A percentile compares a stretch with the other conserved stretches of the same genome.
Conservation (phyloP, 2,329 filamentous ascomycete genomes). For the Calonectria multiphialidica region DNA sequence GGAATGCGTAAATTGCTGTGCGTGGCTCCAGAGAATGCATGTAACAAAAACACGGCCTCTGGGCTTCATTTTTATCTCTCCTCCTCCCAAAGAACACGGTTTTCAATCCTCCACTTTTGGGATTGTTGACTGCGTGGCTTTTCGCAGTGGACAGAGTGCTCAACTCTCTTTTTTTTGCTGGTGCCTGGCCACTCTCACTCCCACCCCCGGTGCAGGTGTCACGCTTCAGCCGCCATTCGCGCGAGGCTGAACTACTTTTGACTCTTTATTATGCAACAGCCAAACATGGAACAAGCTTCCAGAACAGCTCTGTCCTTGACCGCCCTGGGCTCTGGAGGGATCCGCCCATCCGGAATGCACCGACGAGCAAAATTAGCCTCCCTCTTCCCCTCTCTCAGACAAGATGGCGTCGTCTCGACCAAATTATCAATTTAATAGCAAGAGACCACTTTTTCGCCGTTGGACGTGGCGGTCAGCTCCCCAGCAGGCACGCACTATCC, state of each 20-base stretch:
- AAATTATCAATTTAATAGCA: background rate
- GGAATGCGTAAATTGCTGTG: background rate
- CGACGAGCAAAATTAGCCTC: background rate
- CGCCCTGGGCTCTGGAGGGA: background rate
- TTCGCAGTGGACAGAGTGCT: background rate
- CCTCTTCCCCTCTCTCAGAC: background rate
- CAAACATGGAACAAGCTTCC: background rate
- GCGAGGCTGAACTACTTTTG: conserved; percentile 9
- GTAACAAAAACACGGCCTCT: background rate
- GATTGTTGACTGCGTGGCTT: background rate
- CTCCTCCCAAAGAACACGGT: conserved; percentile 14
- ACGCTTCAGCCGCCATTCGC: conserved; percentile 9
- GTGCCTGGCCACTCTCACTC: background rate
- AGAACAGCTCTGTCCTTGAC: background rate
- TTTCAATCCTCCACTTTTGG: background rate
- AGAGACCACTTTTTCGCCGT: background rate
- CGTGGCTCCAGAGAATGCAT: background rate
- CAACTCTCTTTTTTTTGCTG: background rate
- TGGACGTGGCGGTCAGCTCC: background rate
- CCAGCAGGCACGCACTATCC: background rate
- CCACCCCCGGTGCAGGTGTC: background rate
- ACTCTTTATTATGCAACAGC: background rate
- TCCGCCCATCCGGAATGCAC: background rate
- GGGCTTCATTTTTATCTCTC: background rate
- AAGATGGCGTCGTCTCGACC: background rate